Evolutionary conservation across 495 filamentous ascomycete genomes (phyloP).

Genomic region (Daldinia concentrica): DNA sequence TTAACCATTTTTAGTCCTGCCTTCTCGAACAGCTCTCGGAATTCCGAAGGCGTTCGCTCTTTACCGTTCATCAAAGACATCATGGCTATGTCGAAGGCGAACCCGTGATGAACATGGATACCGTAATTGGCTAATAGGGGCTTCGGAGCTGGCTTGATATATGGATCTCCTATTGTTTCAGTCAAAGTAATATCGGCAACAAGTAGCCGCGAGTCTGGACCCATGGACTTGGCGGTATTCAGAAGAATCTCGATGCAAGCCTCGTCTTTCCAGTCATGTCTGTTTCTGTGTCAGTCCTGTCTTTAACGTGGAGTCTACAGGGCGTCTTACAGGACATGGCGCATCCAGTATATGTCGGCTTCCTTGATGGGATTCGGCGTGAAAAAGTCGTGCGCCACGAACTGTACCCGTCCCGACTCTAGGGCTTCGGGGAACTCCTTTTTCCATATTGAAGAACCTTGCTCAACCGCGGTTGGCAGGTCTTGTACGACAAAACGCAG

Average conservation of each 20-base stretch:
- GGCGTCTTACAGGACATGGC: slow-evolving; percentile 47
- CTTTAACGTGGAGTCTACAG: not conserved
- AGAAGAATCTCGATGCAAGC: slow-evolving; percentile 52
- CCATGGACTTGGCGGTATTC: slow-evolving; percentile 45
- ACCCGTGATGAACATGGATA: slow-evolving; percentile 44
- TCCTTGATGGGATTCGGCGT: slow-evolving; percentile 49
- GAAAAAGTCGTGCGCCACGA: slow-evolving; percentile 57
- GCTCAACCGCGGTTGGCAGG: slow-evolving; percentile 45
- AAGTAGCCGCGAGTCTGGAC: slow-evolving; percentile 47
- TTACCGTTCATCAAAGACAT: slow-evolving; percentile 53
- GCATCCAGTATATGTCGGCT: slow-evolving; percentile 56
- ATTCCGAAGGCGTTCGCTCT: slow-evolving; percentile 52
- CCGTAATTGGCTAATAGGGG: slow-evolving; percentile 53
- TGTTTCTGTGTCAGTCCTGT: slow-evolving; percentile 21
- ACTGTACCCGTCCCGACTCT: slow-evolving; percentile 41
- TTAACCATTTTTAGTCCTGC: slow-evolving; percentile 39
- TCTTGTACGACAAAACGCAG: slow-evolving; percentile 56
- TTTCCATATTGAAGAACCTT: slow-evolving; percentile 40
- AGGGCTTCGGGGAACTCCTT: slow-evolving; percentile 47
- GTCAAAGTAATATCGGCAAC: slow-evolving; percentile 54
- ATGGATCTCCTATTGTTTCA: slow-evolving; percentile 48
- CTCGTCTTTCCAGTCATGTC: slow-evolving; percentile 56
- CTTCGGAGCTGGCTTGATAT: slow-evolving; percentile 45
- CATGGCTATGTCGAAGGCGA: slow-evolving; percentile 51
- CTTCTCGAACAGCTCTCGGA: slow-evolving; percentile 32